A percentile compares a stretch with the other conserved stretches of the same genome.
phyloP scores from a whole-genome alignment of 2,329 filamentous ascomycete genomes.

The Ceratocystis ficicola region DNA sequence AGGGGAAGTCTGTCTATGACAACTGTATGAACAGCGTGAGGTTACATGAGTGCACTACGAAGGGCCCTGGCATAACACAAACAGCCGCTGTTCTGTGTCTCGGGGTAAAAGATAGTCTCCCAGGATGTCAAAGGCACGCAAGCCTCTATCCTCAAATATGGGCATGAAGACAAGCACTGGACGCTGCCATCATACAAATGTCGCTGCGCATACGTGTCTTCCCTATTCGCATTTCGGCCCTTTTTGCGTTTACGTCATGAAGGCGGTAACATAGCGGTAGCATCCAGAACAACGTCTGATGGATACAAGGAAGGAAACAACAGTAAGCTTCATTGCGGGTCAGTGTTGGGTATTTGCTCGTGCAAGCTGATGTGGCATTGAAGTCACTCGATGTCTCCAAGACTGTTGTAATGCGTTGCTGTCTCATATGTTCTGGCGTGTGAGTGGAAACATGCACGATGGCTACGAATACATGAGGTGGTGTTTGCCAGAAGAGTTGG shows the following conservation, averaged over 20 bases:
- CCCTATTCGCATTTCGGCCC: not conserved
- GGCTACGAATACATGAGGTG: not conserved
- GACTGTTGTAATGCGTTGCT: not conserved
- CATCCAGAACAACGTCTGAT: not conserved
- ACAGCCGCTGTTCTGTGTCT: too few species aligned
- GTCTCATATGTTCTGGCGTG: not conserved
- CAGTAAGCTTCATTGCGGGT: not conserved
- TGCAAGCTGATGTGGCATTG: not conserved
- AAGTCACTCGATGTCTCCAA: not conserved
- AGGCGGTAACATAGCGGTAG: not conserved
- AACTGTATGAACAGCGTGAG: too few species aligned
- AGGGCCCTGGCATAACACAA: too few species aligned
- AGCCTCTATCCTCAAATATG: not conserved
- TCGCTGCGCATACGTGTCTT: not conserved
- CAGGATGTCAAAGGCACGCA: not conserved
- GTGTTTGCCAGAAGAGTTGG: not conserved
- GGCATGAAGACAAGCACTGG: not conserved
- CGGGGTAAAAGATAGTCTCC: too few species aligned
- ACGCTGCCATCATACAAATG: not conserved
- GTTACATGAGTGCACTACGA: too few species aligned
- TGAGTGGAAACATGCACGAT: not conserved
- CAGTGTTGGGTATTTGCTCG: not conserved
- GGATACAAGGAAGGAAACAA: not conserved
- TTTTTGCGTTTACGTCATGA: slow-evolving; percentile 4
- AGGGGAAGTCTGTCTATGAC: too few species aligned